A percentile compares a stretch with the other conserved stretches of the same genome.
These are phyloP conservation scores for Toxoplasma gondii DNA, from an alignment of 169 alveolate genomes.

Conservation along the genomic window DNA sequence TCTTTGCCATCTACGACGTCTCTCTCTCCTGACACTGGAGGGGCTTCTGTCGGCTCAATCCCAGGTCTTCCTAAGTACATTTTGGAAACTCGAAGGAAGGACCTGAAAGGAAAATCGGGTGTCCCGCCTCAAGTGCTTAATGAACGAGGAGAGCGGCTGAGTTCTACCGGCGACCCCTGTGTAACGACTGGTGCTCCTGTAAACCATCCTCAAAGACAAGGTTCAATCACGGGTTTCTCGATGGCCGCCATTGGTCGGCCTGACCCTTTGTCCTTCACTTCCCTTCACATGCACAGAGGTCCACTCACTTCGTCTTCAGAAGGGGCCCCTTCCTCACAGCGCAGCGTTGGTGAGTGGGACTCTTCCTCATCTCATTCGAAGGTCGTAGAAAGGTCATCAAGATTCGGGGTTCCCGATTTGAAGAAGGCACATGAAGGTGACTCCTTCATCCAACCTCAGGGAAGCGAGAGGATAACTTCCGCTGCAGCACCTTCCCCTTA, in stretches of 20 bases:
- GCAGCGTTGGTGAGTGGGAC: not conserved
- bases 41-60: not conserved
- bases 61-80: not conserved
- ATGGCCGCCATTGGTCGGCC: not conserved
- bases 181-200: too few relatives aligned
- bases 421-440: not conserved
- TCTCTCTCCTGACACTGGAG: not conserved
- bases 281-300: not conserved
- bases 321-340: not conserved
- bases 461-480: not conserved
- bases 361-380: not conserved
- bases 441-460: not conserved
- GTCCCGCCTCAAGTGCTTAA: not conserved
- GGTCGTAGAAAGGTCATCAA: not conserved
- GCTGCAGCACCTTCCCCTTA: conserved; percentile 15
- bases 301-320: not conserved
- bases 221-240: not conserved
- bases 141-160: not conserved
- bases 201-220: not conserved
- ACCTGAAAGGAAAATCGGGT: not conserved
- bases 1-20: not conserved
- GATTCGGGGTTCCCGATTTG: not conserved
- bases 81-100: not conserved
- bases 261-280: not conserved
- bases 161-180: too few relatives aligned